phyloP scores from a whole-genome alignment of 148 eudicot species.

The Talinum fruticosum region DNA sequence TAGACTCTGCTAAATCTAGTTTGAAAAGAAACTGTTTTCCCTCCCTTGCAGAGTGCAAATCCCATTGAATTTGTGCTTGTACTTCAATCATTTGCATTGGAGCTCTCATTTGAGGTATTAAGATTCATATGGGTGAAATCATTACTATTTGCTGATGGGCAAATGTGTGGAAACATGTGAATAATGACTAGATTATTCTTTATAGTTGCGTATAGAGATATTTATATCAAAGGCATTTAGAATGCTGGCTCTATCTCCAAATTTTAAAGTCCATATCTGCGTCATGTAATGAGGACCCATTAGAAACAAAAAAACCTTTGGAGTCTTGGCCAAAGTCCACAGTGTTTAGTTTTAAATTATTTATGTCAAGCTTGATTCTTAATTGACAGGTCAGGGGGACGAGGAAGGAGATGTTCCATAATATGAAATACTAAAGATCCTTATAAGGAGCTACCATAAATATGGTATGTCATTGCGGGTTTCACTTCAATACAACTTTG shows the following conservation, averaged over 20 bases:
- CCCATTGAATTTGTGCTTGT: background rate
- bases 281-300: background rate
- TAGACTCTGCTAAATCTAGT: background rate
- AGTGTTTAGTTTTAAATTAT: constrained; percentile 30
- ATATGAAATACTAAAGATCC: constrained; percentile 48
- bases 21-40: background rate
- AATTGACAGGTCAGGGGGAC: constrained; percentile 89
- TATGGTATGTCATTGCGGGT: constrained; percentile 56
- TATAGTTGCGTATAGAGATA: background rate
- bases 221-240: background rate
- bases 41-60: background rate
- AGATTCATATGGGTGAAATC: background rate
- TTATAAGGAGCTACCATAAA: constrained; percentile 47
- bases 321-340: constrained; percentile 9
- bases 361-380: constrained; percentile 61
- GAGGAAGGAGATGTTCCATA: constrained; percentile 60
- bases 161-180: background rate
- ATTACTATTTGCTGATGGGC: background rate
- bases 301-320: background rate
- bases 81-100: background rate
- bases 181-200: background rate
- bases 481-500: constrained; percentile 27
- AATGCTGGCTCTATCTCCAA: background rate
- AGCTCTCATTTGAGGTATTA: background rate
- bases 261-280: background rate